Conservation (phyloP, 148 eudicot genomes). For the Rheum nobile region DNA sequence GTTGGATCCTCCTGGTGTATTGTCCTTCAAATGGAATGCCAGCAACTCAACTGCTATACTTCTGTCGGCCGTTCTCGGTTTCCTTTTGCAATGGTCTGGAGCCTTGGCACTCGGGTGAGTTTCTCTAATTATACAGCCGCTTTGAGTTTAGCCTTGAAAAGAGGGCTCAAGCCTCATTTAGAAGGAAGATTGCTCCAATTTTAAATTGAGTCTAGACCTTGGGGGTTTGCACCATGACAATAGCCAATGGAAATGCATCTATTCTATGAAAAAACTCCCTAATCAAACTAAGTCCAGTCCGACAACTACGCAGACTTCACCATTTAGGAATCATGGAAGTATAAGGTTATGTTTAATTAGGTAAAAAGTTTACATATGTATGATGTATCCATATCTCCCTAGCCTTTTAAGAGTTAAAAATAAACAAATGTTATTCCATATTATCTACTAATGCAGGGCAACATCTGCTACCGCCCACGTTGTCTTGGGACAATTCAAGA, state of each 20-base stretch:
- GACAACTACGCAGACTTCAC: background rate
- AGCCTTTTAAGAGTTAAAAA: background rate
- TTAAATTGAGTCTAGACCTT: background rate
- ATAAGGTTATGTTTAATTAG: background rate
- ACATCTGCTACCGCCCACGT: conserved; percentile 92
- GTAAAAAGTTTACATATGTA: no score
- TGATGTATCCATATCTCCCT: background rate
- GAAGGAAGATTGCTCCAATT: background rate
- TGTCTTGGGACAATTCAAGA: conserved; percentile 82
- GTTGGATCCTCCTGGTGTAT: conserved; percentile 83
- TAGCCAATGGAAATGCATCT: background rate
- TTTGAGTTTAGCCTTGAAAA: background rate
- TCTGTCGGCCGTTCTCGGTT: conserved; percentile 66
- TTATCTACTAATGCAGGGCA: conserved; percentile 38
- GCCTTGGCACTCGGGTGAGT: conserved; percentile 84
- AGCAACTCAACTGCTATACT: conserved; percentile 41
- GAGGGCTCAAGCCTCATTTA: background rate
- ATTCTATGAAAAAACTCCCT: background rate
- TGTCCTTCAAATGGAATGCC: conserved; percentile 60
- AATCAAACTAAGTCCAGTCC: background rate
- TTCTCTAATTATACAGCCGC: background rate
- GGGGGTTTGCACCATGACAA: no score
- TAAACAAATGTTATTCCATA: background rate
- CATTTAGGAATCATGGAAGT: background rate
- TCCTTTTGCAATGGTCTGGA: conserved; percentile 86